Percentiles rank a stretch among this genome's conserved stretches.
phyloP scores from a whole-genome alignment of 2,329 filamentous ascomycete species.

The Mollisia scopiformis region DNA sequence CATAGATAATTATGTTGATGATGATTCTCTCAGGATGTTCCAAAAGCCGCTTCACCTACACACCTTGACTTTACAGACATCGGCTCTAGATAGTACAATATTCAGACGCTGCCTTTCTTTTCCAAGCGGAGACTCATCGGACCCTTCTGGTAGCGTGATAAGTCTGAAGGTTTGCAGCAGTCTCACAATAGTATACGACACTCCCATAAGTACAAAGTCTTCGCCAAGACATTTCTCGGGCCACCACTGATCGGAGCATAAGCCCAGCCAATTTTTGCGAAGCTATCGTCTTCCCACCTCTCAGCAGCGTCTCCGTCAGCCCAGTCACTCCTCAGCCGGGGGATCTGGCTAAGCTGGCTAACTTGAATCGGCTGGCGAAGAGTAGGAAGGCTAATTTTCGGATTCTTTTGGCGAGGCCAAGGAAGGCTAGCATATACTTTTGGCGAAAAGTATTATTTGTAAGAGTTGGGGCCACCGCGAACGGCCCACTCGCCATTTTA shows the following conservation, averaged over 20 bases:
- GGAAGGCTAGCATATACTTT: too few species aligned
- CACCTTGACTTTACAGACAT: not conserved
- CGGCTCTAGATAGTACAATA: not conserved
- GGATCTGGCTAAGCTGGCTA: too few species aligned
- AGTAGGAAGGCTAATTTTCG: too few species aligned
- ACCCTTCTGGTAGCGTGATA: not conserved
- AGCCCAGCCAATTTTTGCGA: not conserved
- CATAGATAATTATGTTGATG: too few species aligned
- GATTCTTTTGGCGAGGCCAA: too few species aligned
- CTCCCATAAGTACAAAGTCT: slow-evolving; percentile 40
- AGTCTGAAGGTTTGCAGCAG: slow-evolving; percentile 30
- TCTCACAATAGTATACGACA: slow-evolving; percentile 37
- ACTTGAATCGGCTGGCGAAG: too few species aligned
- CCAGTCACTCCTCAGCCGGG: too few species aligned
- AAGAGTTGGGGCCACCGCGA: too few species aligned
- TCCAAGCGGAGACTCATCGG: not conserved
- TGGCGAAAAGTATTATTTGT: too few species aligned
- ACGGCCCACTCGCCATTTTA: too few species aligned
- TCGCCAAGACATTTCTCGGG: slow-evolving; percentile 40
- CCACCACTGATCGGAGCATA: slow-evolving; percentile 29
- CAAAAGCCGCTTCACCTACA: not conserved
- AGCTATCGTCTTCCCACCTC: not conserved
- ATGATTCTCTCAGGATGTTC: too few species aligned
- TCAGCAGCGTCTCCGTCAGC: not conserved
- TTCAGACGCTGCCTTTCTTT: not conserved